Base-by-base conservation (phyloP, 2,329 filamentous ascomycete species). In the Cercospora sojina region DNA sequence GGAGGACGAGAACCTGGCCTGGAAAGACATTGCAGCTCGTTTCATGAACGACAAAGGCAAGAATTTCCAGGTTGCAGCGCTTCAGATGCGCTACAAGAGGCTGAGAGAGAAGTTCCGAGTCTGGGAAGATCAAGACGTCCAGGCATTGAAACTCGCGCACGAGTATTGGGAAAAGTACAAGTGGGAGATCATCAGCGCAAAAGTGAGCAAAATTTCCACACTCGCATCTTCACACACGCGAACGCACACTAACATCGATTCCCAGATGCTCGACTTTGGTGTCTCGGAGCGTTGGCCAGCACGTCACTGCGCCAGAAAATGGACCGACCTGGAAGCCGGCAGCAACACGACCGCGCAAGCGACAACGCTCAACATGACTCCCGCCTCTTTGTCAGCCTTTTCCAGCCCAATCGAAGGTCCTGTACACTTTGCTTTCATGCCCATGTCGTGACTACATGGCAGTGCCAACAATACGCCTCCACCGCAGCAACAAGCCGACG, bases 21-120 rank as follows among this genome's bases (percentile, higher is more conserved):
- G 83, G 84, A 85, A 85, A 72, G 83, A 85, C 65, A 85, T 85
- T 66, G 82, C 82, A 8, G 77, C 78, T 6, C 81, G 81, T 23
- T 85, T 85, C 73, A 78, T 82, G 64, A 78, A 78, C 12, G 82
- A 84, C 31, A 76, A 81, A 29, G 82, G 82, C 64, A 82, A 84
- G 71, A 77, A 75, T 4, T 81, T 83, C 67, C 81, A 84, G 68
- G 82, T 85, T 58, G 82, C 83, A 3, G 82, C 83, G 7, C 75
- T 86, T 32, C 84, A 86, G 71, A 86, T 86, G 84, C 82, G 83
- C 20, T 80, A 83, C 70, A 85, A 84, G 73, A 78, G 84, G 41
- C 75, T 85, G 41, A 77, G 82, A 18, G 83, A 85, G 71, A 79
- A 82, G 56, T 80, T 83, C 74, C 80, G 83, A 23, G 77, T 80